Evolutionary conservation across 176 grass and related monocot genomes (phyloP).

Genomic region (Rhynchospora tenuis): DNA sequence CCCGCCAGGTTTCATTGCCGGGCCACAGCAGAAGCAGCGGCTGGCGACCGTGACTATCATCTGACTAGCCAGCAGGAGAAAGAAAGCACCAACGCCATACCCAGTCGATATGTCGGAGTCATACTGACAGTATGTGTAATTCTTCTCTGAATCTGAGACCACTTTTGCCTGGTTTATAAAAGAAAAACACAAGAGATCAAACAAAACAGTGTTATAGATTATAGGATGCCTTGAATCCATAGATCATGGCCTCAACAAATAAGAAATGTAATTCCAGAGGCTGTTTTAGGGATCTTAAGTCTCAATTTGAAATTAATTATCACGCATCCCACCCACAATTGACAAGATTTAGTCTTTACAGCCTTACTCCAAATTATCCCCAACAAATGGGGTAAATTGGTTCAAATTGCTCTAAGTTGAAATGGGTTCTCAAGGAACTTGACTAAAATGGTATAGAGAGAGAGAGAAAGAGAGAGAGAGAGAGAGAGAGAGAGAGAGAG

Average conservation of each 20-base stretch:
- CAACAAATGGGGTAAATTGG: background rate
- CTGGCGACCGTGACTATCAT: constrained; percentile 51
- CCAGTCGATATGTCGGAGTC: constrained; percentile 85
- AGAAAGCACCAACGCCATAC: constrained; percentile 65
- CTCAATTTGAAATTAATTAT: background rate
- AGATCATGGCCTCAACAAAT: background rate
- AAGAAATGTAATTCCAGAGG: background rate
- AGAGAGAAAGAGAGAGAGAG: background rate
- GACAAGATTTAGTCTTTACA: background rate
- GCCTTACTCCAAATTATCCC: background rate
- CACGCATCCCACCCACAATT: background rate
- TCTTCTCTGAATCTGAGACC: constrained; percentile 49
- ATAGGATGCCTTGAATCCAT: background rate
- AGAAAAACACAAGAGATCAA: background rate
- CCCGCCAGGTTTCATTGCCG: constrained; percentile 60
- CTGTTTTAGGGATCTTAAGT: background rate
- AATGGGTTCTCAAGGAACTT: background rate
- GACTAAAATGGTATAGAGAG: background rate
- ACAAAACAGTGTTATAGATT: background rate
- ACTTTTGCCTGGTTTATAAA: constrained; percentile 41
- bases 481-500: background rate
- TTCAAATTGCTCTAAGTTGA: background rate
- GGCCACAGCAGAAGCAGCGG: constrained; percentile 85
- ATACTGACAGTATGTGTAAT: constrained; percentile 75
- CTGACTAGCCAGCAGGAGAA: constrained; percentile 62